Evolutionary conservation across 306 rosid species (phyloP).

Genomic region (Rubus parviflorus): DNA sequence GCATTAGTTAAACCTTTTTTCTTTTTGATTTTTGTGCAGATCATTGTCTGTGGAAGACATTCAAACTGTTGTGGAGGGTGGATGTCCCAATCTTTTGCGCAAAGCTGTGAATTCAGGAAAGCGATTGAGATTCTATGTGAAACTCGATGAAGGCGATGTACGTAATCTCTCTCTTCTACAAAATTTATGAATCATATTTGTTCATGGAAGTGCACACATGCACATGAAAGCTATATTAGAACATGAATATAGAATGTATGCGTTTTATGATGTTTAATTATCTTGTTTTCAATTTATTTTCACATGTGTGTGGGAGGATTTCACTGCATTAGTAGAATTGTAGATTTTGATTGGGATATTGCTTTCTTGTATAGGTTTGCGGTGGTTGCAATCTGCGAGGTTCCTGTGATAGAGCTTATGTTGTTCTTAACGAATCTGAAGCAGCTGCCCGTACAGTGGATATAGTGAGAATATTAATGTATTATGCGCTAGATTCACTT

Average conservation of each 20-base stretch:
- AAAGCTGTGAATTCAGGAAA: slow-evolving; percentile 93
- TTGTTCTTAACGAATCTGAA: slow-evolving; percentile 57
- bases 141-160: slow-evolving; percentile 91
- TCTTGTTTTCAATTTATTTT: slow-evolving; percentile 8
- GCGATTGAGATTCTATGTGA: slow-evolving; percentile 68
- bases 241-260: slow-evolving; percentile 9
- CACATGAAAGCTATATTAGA: slow-evolving; percentile 6
- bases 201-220: neutral
- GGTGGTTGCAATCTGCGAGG: slow-evolving; percentile 76
- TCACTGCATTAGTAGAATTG: neutral
- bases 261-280: neutral
- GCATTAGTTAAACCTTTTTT: neutral
- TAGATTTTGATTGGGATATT: neutral
- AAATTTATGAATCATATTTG: slow-evolving; percentile 4
- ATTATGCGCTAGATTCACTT: slow-evolving; percentile 74
- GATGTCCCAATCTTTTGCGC: slow-evolving; percentile 84
- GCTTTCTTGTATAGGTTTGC: slow-evolving; percentile 59
- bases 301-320: too few species aligned
- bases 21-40: slow-evolving; percentile 44
- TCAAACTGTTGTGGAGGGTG: slow-evolving; percentile 58
- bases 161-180: slow-evolving; percentile 30
- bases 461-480: slow-evolving; percentile 70
- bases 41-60: slow-evolving; percentile 59
- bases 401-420: slow-evolving; percentile 95
- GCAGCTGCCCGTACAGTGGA: slow-evolving; percentile 86